phyloP scores from a whole-genome alignment of 2,329 filamentous ascomycete species.

The Aschersonia sp. region DNA sequence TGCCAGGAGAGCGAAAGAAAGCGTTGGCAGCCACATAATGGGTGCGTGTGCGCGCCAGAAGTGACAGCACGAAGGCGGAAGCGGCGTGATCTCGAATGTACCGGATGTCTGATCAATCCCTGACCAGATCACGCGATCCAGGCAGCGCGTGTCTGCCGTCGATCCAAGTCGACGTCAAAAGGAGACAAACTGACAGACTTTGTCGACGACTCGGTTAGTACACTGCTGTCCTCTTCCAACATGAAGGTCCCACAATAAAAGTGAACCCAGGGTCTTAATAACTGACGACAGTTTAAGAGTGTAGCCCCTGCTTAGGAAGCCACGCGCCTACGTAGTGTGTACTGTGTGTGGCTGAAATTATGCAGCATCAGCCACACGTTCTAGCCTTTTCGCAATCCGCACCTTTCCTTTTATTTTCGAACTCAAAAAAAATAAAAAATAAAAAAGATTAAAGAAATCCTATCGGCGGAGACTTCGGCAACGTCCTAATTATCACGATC shows the following conservation, averaged over 20 bases:
- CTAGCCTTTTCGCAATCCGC: not conserved
- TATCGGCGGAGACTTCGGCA: too few species aligned
- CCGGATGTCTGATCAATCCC: too few species aligned
- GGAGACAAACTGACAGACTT: not conserved
- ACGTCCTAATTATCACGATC: not conserved
- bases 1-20: conserved; percentile 34
- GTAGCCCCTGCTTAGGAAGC: not conserved
- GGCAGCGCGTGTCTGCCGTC: not conserved
- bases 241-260: not conserved
- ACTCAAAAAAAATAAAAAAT: too few species aligned
- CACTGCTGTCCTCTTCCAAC: conserved; percentile 10
- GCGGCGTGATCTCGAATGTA: too few species aligned
- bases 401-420: too few species aligned
- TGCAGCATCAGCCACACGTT: not conserved
- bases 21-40: conserved; percentile 31
- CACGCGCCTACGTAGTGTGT: not conserved
- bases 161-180: not conserved
- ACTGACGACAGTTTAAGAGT: conserved; percentile 1
- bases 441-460: too few species aligned
- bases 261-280: conserved; percentile 9
- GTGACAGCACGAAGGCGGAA: too few species aligned
- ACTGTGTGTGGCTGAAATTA: not conserved
- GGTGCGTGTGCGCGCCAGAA: conserved; percentile 1
- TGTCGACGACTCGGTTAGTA: not conserved
- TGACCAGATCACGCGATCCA: not conserved